Evolutionary conservation across 495 filamentous ascomycete species (phyloP).

Genomic region (Mytilinidion resinicola): DNA sequence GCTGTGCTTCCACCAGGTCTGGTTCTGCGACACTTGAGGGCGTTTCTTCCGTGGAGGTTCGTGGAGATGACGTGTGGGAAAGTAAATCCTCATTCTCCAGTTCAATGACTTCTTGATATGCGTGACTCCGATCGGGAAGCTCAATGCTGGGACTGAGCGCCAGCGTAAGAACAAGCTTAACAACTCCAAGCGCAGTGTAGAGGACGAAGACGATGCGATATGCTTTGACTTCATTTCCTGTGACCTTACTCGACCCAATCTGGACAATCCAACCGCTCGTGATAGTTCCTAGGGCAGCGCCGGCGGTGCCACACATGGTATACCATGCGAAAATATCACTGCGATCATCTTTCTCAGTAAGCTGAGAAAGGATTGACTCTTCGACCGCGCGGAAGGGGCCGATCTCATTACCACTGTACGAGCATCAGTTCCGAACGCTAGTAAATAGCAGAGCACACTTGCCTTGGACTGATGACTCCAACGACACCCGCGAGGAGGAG

Average conservation of each 20-base stretch:
- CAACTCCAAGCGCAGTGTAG: slow-evolving; percentile 61
- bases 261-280: slow-evolving; percentile 60
- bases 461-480: slow-evolving; percentile 80
- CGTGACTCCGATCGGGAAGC: slow-evolving; percentile 25
- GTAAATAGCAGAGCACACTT: no score
- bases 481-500: slow-evolving; percentile 66
- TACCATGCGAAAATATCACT: slow-evolving; percentile 29
- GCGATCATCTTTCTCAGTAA: slow-evolving; percentile 52
- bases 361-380: slow-evolving; percentile 71
- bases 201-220: slow-evolving; percentile 65
- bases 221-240: slow-evolving; percentile 50
- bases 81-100: slow-evolving; percentile 18
- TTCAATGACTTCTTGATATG: neutral
- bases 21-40: slow-evolving; percentile 14
- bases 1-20: slow-evolving; percentile 42
- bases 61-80: no score
- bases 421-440: no score
- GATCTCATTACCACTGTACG: slow-evolving; percentile 40
- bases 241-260: slow-evolving; percentile 40
- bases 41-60: slow-evolving; percentile 18
- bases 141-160: slow-evolving; percentile 57
- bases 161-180: slow-evolving; percentile 58
- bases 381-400: slow-evolving; percentile 79
- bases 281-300: slow-evolving; percentile 59
- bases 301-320: slow-evolving; percentile 57